Conservation (phyloP, 2,329 filamentous ascomycete species). For the Stemphylium vesicarium region DNA sequence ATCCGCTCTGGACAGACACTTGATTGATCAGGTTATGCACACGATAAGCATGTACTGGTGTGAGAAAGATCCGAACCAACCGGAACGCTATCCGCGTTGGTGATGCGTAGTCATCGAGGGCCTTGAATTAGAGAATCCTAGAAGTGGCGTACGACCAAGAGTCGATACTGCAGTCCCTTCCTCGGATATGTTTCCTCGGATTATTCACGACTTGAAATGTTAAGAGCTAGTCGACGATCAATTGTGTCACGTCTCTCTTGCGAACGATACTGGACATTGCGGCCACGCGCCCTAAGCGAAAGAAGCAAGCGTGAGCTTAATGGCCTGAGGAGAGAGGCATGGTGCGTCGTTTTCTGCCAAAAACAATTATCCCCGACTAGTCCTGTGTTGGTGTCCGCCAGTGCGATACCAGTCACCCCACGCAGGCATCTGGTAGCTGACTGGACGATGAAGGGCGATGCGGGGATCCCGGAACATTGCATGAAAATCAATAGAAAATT, state of each 20-base stretch:
- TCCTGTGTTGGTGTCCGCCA: conserved; percentile 6
- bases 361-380: conserved; percentile 10
- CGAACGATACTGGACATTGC: too few species aligned
- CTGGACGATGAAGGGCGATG: conserved; percentile 1
- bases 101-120: too few species aligned
- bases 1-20: too few species aligned
- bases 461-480: conserved; percentile 1
- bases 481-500: conserved; percentile 9
- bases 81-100: too few species aligned
- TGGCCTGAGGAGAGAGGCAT: not conserved
- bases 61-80: too few species aligned
- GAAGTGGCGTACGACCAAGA: too few species aligned
- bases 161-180: not conserved
- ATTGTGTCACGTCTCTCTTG: too few species aligned
- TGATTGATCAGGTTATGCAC: too few species aligned
- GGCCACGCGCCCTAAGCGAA: too few species aligned
- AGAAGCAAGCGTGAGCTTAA: not conserved
- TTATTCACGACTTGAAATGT: not conserved
- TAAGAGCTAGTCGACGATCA: not conserved
- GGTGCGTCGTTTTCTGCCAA: not conserved
- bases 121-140: too few species aligned
- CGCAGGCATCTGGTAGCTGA: conserved; percentile 1
- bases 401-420: conserved; percentile 5
- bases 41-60: too few species aligned
- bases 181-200: not conserved